Evolutionary conservation across 164 flowering plant genomes (phyloP).

Genomic region (Sextonia rubra): DNA sequence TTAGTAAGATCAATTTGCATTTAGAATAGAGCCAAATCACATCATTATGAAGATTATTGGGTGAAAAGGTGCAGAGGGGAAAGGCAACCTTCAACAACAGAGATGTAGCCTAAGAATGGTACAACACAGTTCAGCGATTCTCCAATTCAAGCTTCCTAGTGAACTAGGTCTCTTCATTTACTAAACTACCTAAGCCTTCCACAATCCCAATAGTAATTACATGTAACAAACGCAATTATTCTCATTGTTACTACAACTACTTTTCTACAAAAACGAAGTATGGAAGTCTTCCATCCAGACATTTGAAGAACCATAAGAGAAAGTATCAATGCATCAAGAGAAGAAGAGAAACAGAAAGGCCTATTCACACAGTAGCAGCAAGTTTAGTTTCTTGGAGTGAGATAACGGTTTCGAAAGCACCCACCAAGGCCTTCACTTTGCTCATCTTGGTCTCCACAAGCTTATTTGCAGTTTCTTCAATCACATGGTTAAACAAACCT

Average conservation of each 20-base stretch:
- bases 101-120: too few species aligned
- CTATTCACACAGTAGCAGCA: conserved; percentile 23
- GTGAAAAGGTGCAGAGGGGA: too few species aligned
- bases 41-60: too few species aligned
- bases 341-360: background rate
- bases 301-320: background rate
- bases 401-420: conserved; percentile 90
- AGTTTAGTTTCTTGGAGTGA: conserved; percentile 70
- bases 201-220: background rate
- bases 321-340: background rate
- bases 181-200: background rate
- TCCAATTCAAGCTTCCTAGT: background rate
- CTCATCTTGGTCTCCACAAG: conserved; percentile 79
- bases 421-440: conserved; percentile 90
- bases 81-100: too few species aligned
- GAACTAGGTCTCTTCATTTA: background rate
- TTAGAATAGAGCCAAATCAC: too few species aligned
- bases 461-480: conserved; percentile 87
- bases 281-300: background rate
- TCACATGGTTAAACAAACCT: conserved; percentile 66
- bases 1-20: too few species aligned
- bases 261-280: background rate
- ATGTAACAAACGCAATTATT: background rate
- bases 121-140: background rate
- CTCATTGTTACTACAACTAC: background rate